Evolutionary conservation across 768 basidiomycete genomes (phyloP), one percentile per base, ranked within the genome.

Genomic region (Galerina sulciceps): DNA sequence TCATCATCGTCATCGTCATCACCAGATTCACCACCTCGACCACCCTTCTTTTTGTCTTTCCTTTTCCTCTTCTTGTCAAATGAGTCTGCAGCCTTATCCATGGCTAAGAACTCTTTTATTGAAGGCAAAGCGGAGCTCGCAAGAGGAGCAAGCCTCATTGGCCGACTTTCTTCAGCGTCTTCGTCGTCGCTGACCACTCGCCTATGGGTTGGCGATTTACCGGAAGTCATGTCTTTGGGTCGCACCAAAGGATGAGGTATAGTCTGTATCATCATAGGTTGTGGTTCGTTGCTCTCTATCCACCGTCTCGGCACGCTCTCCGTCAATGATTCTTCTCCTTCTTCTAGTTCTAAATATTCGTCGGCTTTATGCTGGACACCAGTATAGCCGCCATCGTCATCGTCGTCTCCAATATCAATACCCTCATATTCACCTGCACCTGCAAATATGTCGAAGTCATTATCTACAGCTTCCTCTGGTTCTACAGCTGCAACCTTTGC

Each of bases 381-480:
- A 23, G 36, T n/a, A 14, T 44, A n/a, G n/a, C n/a, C n/a, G n/a
- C n/a, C 79, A 11, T 81, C 80, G 5, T 81, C 80, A 34, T 82
- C 85, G 17, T 85, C 82, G 18, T 79, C 85, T 4, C 75, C 82
- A 3, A 84, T 62, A 45, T 85, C 81, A 6, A 90, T 69, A 1
- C 91, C 91, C 51, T 89, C 81, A 67, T 96, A 97, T 48, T 93
- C 92, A 9, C 89, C 94, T 4, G 85, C 91, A 53, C 78, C 94
- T 1, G 86, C 90, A 69, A 97, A 97, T 42, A 97, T 96, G 68
- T 96, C 91, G 41, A 93, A 83, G 52, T 93, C 86, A 17, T 85
- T 86, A n/a, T 75, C 70, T 6, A 77, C 60, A 6, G 76, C 72
- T 57, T 77, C 76, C 4, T 79, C 75, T 8, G 70, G 61, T 44